Evolutionary conservation across 495 filamentous ascomycete genomes (phyloP).

Genomic region (Neurospora cerealis): DNA sequence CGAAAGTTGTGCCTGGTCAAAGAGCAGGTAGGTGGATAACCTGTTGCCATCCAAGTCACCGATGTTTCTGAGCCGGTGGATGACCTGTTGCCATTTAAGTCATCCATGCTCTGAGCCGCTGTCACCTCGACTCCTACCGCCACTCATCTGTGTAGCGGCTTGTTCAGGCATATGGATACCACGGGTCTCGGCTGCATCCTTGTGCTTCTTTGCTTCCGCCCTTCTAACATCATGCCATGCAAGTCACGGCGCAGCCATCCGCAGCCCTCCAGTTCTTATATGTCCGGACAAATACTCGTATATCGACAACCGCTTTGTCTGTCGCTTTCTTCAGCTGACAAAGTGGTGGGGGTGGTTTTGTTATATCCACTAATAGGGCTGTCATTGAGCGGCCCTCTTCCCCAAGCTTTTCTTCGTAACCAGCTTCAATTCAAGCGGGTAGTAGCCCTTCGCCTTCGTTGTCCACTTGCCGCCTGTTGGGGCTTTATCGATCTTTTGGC

Average conservation of each 20-base stretch:
- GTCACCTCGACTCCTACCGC: neutral
- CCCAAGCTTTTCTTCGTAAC: conserved; percentile 40
- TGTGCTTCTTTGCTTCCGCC: neutral
- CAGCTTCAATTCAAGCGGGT: conserved; percentile 53
- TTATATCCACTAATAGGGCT: neutral
- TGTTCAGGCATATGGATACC: neutral
- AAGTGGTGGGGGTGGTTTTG: neutral
- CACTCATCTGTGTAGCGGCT: neutral
- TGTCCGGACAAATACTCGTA: neutral
- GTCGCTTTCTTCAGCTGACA: neutral
- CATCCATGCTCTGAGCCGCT: neutral
- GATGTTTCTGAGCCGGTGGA: neutral
- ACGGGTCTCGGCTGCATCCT: neutral
- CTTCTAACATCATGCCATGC: neutral
- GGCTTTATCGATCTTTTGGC: conserved; percentile 46
- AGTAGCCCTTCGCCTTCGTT: conserved; percentile 32
- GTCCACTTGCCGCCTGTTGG: conserved; percentile 25
- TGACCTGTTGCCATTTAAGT: neutral
- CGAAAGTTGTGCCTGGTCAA: neutral
- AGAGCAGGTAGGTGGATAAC: neutral
- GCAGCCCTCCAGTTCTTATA: neutral
- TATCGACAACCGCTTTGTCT: neutral
- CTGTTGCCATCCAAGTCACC: neutral
- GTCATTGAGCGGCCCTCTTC: conserved; percentile 21
- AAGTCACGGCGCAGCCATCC: neutral